Percentiles rank a stretch among this genome's conserved stretches.
Conservation (phyloP, 78 protist genomes). For the Speleostelium caveatum region DNA sequence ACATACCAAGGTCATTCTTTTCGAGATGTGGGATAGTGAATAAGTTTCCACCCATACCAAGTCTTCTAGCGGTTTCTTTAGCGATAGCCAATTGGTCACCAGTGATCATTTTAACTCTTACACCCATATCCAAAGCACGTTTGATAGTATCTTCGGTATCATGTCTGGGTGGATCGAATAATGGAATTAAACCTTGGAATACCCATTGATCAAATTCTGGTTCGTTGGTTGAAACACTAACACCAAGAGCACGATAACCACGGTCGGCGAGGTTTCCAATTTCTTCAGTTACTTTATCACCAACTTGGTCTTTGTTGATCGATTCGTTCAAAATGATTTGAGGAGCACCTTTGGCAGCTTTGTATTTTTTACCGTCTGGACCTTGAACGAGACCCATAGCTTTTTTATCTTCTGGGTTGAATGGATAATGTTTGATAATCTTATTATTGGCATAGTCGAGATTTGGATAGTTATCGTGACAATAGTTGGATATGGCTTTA, state of each 20-base stretch:
- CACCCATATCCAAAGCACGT: conserved; percentile 83
- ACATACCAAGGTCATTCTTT: conserved; percentile 52
- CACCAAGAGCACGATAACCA: conserved; percentile 90
- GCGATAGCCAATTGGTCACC: conserved; percentile 96
- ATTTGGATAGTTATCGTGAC: conserved; percentile 46
- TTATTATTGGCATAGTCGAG: conserved; percentile 54
- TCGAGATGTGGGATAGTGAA: conserved; percentile 74
- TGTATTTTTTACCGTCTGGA: conserved; percentile 61
- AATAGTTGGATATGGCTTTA: conserved; percentile 52
- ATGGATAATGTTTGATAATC: conserved; percentile 82
- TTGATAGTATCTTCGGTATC: conserved; percentile 88
- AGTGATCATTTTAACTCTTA: conserved; percentile 95
- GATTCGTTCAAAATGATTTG: conserved; percentile 81
- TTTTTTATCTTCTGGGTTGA: conserved; percentile 88
- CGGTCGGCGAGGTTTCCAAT: conserved; percentile 85
- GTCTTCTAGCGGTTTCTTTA: conserved; percentile 86
- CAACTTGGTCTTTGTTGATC: conserved; percentile 64
- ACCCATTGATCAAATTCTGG: conserved; percentile 81
- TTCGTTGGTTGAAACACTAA: conserved; percentile 46
- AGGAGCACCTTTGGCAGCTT: conserved; percentile 91
- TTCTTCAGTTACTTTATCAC: conserved; percentile 25
- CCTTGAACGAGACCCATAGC: conserved; percentile 56
- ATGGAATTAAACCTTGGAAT: conserved; percentile 88
- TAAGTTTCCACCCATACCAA: conserved; percentile 86
- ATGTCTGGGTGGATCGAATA: conserved; percentile 94